Percentiles rank a stretch among this genome's conserved stretches.
phyloP scores from a whole-genome alignment of 1,139 yeast genomes.

The Yamadazyma jaroonii region DNA sequence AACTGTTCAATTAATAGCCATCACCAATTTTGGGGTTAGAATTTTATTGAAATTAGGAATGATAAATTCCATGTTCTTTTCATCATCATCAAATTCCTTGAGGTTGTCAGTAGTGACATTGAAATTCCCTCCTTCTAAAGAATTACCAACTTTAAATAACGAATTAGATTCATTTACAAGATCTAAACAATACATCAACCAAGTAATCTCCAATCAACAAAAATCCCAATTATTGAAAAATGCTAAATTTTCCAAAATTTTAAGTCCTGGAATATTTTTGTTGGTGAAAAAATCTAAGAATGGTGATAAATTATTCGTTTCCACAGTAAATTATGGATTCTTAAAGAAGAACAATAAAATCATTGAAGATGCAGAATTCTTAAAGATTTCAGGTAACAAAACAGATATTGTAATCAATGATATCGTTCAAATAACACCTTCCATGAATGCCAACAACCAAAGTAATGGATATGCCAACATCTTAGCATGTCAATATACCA shows the following conservation, averaged over 20 bases:
- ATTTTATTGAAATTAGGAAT: conserved; percentile 57
- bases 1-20: conserved; percentile 74
- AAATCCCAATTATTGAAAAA: conserved; percentile 45
- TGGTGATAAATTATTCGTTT: conserved; percentile 59
- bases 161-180: conserved; percentile 46
- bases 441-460: conserved; percentile 66
- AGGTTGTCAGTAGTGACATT: conserved; percentile 49
- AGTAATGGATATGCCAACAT: conserved; percentile 82
- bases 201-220: conserved; percentile 42
- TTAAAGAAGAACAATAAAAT: conserved; percentile 68
- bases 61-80: conserved; percentile 20
- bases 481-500: conserved; percentile 79
- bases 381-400: conserved; percentile 40
- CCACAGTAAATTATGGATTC: conserved; percentile 82
- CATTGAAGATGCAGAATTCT: conserved; percentile 79
- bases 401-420: conserved; percentile 50
- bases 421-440: conserved; percentile 65
- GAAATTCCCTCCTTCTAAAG: conserved; percentile 75
- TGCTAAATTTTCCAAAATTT: conserved; percentile 49
- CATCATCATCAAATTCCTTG: conserved; percentile 25
- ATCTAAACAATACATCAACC: conserved; percentile 42
- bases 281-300: conserved; percentile 42
- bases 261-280: conserved; percentile 83
- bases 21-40: conserved; percentile 85
- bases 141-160: conserved; percentile 52